Base-by-base conservation (phyloP, 2,329 filamentous ascomycete genomes). In the Penicillium sp. region DNA sequence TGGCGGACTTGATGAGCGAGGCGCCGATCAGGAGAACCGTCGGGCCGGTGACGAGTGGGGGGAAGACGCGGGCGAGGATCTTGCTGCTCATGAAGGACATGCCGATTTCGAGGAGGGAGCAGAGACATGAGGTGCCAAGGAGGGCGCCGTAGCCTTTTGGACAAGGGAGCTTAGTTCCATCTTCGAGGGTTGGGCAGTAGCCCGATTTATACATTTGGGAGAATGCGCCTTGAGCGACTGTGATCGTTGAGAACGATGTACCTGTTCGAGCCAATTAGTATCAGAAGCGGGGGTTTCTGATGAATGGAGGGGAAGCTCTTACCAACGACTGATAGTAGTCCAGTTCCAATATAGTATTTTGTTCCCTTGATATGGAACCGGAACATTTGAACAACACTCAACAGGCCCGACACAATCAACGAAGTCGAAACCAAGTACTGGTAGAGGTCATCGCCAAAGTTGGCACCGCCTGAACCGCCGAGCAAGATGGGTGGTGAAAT, bases 381-480 rank as follows among this genome's bases (percentile, higher is more conserved):
- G 2, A 80, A 82, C 56, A 87, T 85, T 60, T 87, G 83, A 24
- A 87, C 70, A 0, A 78, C 72, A 6, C 81, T 84, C 3, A 85
- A 72, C 40, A 86, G 72, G 8, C 83, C 83, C 34, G 80, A 84
- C 21, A 81, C 79, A 51, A 87, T 85, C 48, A 87, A 73, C 0
- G 82, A 81, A 0, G 83, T 83, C 15, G 82, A 85, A 6, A 86
- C 83, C 2, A 86, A 75, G 58, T 87, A 86, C 58, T 81, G 76
- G 31, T 81, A 77, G 5, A 76, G 67, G 4, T 74, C 74, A 0
- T 70, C 60, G 10, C 70, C 70, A 26, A 86, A 72, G 54, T 84
- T 79, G 48, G 81, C 83, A 21, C 79, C 76, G 15, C 71, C 71
- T 19, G 68, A 61, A 13, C 76, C 72, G 6, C 78, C 70, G 22